Base-by-base conservation (phyloP, 2,329 filamentous ascomycete genomes). In the Alternaria sp. region DNA sequence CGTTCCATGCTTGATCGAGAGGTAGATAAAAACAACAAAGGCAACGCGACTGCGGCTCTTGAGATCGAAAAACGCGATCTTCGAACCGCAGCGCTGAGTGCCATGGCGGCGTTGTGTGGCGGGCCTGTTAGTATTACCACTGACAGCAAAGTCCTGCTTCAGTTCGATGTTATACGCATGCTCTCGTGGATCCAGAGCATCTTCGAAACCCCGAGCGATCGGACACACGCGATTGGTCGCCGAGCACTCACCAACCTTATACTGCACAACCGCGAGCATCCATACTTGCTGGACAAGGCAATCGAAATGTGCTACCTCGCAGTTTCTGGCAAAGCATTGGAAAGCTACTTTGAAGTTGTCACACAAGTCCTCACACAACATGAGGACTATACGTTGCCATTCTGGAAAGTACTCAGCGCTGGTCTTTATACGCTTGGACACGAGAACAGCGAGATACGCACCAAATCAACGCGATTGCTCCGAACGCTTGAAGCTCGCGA, bases 21-120 rank as follows among this genome's bases (percentile, higher is more conserved):
- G 63, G 83, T 85, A 60, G 88, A 91, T 19, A 80, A 90, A 17
- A 89, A 90, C 12, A 93, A 94, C 74, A 88, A 92, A 68, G 90
- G 91, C 5, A 93, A 90, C 21, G 87, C 92, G 43, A 95, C 92
- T 21, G 94, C 94, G 25, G 92, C 93, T 1, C 96, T 97, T 87
- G 96, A 98, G 77, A 98, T 97, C 69, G 95, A 99, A 80, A 98
- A 97, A 83, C 90, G 92, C 66, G 96, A 97, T 74, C 85, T 99
- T 40, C 88, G 93, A 61, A 96, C 91, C 21, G 93, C 96, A 28
- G 95, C 96, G 2, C 84, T 99, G 46, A 97, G 94, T 78, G 91
- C 96, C 25, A 98, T 99, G 96, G 94, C 96, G 46, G 90, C 93
- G 4, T 85, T 99, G 6, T 99, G 96, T 77, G 93, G 84, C 49